Percentiles rank a stretch among this genome's conserved stretches.
Conservation (phyloP, 495 filamentous ascomycete genomes). For the Aspergillus mulundensis region DNA sequence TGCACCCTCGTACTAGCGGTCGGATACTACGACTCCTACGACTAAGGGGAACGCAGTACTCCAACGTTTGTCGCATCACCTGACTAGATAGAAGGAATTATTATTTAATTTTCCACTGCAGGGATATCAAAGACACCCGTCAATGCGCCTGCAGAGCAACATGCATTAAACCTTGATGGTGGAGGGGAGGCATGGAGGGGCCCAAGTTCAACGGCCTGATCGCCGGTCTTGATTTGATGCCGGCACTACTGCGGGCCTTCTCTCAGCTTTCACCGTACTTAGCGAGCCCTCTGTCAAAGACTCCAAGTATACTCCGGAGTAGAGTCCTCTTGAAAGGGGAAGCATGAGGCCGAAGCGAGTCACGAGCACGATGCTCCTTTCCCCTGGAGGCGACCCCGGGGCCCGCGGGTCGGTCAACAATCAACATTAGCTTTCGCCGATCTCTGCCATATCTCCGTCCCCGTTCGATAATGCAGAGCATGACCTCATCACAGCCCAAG, state of each 20-base stretch:
- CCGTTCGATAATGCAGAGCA: background rate
- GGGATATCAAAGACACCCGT: conserved; percentile 9
- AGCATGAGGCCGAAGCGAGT: background rate
- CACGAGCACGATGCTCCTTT: background rate
- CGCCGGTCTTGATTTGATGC: background rate
- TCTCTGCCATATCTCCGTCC: conserved; percentile 8
- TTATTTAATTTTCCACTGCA: conserved; percentile 7
- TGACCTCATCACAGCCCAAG: conserved; percentile 8
- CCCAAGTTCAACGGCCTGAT: conserved; percentile 9
- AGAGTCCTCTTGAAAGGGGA: background rate
- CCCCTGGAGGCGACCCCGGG: background rate
- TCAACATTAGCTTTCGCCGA: conserved; percentile 6
- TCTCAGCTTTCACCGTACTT: background rate
- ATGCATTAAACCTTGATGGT: conserved; percentile 9
- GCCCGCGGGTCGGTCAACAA: background rate
- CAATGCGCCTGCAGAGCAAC: conserved; percentile 17
- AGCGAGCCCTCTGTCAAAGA: too few species aligned
- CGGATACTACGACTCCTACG: background rate
- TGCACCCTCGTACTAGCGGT: background rate
- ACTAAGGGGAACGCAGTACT: background rate
- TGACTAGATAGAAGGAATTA: background rate
- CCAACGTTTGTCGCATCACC: background rate
- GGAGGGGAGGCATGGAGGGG: conserved; percentile 15
- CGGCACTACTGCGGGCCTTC: background rate
- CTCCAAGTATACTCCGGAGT: background rate